Percentiles rank a stretch among this genome's conserved stretches.
phyloP scores from a whole-genome alignment of 371 early-diverging fungal species.

The Saksenaea oblongispora region DNA sequence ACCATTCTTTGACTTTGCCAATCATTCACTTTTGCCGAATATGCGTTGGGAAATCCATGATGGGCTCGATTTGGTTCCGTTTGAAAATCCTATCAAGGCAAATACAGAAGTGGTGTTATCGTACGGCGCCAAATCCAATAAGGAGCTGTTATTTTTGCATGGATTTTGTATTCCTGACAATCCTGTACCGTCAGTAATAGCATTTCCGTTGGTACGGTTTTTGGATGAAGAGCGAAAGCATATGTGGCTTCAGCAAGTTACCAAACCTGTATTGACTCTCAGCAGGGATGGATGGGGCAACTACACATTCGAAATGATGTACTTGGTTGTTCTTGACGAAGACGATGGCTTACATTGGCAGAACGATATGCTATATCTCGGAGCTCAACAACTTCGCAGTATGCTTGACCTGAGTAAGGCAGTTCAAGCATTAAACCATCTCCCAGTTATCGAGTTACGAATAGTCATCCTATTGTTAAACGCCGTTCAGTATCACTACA shows the following conservation, averaged over 20 bases:
- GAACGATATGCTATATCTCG: neutral
- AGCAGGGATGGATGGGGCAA: slow-evolving; percentile 13
- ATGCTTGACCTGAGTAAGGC: slow-evolving; percentile 8
- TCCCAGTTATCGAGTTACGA: slow-evolving; percentile 27
- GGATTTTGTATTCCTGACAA: slow-evolving; percentile 53
- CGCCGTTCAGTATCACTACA: slow-evolving; percentile 19
- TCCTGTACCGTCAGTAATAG: slow-evolving; percentile 18
- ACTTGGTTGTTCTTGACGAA: slow-evolving; percentile 27
- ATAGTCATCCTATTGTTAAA: slow-evolving; percentile 24
- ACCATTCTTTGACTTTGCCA: slow-evolving; percentile 64
- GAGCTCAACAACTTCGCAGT: neutral
- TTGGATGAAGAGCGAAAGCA: slow-evolving; percentile 1
- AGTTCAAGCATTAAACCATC: slow-evolving; percentile 1
- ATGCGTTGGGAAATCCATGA: slow-evolving; percentile 51
- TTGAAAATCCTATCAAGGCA: neutral
- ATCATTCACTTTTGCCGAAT: slow-evolving; percentile 47
- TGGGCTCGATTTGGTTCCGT: slow-evolving; percentile 12
- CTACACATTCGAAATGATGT: slow-evolving; percentile 17
- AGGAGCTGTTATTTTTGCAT: slow-evolving; percentile 63
- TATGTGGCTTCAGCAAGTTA: neutral
- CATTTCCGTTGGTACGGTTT: slow-evolving; percentile 18
- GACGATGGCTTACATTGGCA: slow-evolving; percentile 17
- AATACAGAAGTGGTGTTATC: slow-evolving; percentile 42
- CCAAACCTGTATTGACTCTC: neutral
- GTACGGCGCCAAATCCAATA: slow-evolving; percentile 66